Conservation (phyloP, 1,284 basidiomycete species). For the Ganoderma sinense region DNA sequence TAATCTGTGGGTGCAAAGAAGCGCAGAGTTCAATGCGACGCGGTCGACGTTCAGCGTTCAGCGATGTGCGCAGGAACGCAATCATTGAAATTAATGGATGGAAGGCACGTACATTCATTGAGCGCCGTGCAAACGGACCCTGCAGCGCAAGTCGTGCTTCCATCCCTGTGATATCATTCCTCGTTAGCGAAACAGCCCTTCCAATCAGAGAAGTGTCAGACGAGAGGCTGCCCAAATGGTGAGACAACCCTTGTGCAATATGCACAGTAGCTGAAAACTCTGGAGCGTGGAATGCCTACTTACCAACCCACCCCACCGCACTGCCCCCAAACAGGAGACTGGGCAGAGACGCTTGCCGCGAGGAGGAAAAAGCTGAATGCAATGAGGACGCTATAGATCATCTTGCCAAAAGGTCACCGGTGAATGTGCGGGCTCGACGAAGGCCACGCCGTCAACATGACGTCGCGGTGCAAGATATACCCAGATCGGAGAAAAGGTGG, state of each 20-base stretch:
- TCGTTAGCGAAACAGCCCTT: slow-evolving; percentile 11
- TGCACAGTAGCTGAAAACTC: neutral
- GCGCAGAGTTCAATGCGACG: slow-evolving; percentile 1
- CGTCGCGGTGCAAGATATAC: slow-evolving; percentile 19
- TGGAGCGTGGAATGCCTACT: slow-evolving; percentile 18
- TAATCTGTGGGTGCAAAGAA: slow-evolving; percentile 46
- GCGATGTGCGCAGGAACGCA: slow-evolving; percentile 6
- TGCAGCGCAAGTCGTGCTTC: slow-evolving; percentile 52
- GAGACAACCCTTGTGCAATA: neutral
- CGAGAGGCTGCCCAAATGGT: slow-evolving; percentile 1
- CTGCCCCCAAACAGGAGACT: slow-evolving; percentile 53
- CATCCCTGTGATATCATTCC: slow-evolving; percentile 48
- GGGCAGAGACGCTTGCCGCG: slow-evolving; percentile 38
- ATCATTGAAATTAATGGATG: neutral
- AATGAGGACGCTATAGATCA: slow-evolving; percentile 26
- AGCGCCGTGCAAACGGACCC: slow-evolving; percentile 53
- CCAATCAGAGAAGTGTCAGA: neutral
- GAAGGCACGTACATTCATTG: slow-evolving; percentile 48
- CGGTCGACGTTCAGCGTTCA: slow-evolving; percentile 17
- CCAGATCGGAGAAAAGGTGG: slow-evolving; percentile 26
- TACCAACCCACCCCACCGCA: slow-evolving; percentile 59
- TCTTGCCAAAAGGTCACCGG: slow-evolving; percentile 9
- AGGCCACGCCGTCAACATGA: neutral
- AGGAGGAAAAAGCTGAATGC: slow-evolving; percentile 21
- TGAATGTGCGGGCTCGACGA: slow-evolving; percentile 4